Evolutionary conservation across 129 eudicot genomes (phyloP), one percentile per base, ranked within the genome.

Genomic region (Tanacetum coccineum): DNA sequence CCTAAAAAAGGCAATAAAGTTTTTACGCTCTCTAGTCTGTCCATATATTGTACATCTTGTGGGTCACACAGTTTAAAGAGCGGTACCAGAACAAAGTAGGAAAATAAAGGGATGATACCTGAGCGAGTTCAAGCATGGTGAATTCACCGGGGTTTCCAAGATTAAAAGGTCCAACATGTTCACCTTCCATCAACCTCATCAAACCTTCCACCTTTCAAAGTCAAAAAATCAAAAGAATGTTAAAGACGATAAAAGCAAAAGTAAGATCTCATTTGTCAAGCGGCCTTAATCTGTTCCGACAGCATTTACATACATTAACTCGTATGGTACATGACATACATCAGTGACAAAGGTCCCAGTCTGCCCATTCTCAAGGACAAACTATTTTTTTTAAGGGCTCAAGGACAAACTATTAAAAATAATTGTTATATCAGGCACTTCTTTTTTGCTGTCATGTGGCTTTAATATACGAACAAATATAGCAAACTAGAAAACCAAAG

Each of bases 131-230:
- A 51, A 91, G 96, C 97, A 91, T 91, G 59, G 97, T 91, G 73
- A 91, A 91, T 80, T 91, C 97, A 72, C 97, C 97, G 5, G 96
- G 97, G 79, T 91, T 91, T 46, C 98, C 98, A n/a, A 91, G 96
- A 74, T 91, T 91, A 73, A 91, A 91, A 21, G 98, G 96, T 20
- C 96, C 96, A 1, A 88, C 89, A 48, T 92, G 98, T 78, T 92
- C 98, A 36, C 98, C 98, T 82, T 92, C 96, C 98, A 92, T 92
- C 75, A 92, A 78, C 20, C 95, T 85, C 85, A 88, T 92, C 22
- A 92, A 85, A 68, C 98, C 98, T 78, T 88, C 98, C 68, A 92
- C 98, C 98, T 92, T 21, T 18, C 44, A 21, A 26, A 52, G 68
- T 6, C 56, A 68, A 57, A 62, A 45, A 48, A 72, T 64, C 13